phyloP scores from a whole-genome alignment of 2,329 filamentous ascomycete genomes.

The Xylaria sp. region DNA sequence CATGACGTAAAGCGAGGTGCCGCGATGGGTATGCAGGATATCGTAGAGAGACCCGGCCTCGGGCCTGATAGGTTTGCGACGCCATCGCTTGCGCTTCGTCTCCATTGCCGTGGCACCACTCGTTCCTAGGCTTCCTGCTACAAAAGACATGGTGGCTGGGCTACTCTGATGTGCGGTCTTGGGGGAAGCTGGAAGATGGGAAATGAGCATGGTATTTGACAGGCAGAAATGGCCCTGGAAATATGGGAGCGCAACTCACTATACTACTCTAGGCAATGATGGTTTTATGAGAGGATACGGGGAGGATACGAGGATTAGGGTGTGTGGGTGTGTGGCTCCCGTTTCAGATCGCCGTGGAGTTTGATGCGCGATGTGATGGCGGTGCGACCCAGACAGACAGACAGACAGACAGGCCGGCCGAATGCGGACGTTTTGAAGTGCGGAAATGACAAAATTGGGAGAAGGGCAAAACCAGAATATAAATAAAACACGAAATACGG shows the following conservation, averaged over 20 bases:
- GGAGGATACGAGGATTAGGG: too few relatives aligned
- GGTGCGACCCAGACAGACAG: conserved; percentile 2
- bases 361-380: not conserved
- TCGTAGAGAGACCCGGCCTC: conserved; percentile 55
- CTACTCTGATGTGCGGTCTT: not conserved
- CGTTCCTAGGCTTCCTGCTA: too few relatives aligned
- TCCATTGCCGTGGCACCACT: too few relatives aligned
- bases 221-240: not conserved
- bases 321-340: not conserved
- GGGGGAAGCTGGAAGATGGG: not conserved
- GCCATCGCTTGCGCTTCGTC: conserved; percentile 30
- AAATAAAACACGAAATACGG: too few relatives aligned
- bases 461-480: not conserved
- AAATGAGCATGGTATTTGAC: not conserved
- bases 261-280: not conserved
- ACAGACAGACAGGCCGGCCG: conserved; percentile 3
- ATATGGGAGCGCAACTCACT: not conserved
- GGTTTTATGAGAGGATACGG: not conserved
- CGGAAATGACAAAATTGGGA: not conserved
- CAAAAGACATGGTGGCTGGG: not conserved
- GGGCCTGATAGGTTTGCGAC: conserved; percentile 42
- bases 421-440: not conserved
- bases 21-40: conserved; percentile 52
- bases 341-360: not conserved
- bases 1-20: conserved; percentile 51